Evolutionary conservation across 805 yeast species (phyloP), one percentile per base, ranked within the genome.

Genomic region (Cyberlindnera americana): DNA sequence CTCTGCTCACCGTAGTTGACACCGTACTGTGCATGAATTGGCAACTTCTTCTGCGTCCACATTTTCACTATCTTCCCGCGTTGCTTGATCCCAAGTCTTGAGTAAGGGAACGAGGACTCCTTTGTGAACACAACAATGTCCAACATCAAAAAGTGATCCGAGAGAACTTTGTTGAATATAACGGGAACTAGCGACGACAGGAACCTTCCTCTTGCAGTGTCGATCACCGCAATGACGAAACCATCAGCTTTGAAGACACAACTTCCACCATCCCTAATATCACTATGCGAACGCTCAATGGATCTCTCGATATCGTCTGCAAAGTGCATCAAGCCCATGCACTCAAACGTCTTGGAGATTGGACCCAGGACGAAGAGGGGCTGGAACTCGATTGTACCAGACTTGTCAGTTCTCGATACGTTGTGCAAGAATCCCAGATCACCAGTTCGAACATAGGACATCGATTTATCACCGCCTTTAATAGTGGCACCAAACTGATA

Each of bases 371-470:
- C 88, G 60, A 83, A 93, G 37, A 93, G 66, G 5, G 93, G 80
- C 55, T 89, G 96, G 61, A 88, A 65, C 24, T 64, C 65, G 11
- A 64, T 56, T 19, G 56, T 59, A 8, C 56, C 72, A 54, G 61
- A 72, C 57, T 61, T 54, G 38, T 66, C 58, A 57, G 72, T 53
- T 37, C 72, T 62, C 3, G 75, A 70, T 5, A 88, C 80, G 16
- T 80, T 82, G 54, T 89, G 95, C 40, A 93, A 69, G 58, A 93
- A 93, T 0, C 99, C 99, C 26, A 93, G 67, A 56, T 93, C 97
- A 1, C 98, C 98, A 0, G 98, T 93, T 48, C 99, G 70, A 49
- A 86, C 67, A 59, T 86, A 93, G 3, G 74, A 67, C 37, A 80
- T 62, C 1, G 76, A 77, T 10, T 75, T 72, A 53, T 83, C 81